Base-by-base conservation (phyloP, 257 asterid genomes). In the Salvia miltiorrhiza region DNA sequence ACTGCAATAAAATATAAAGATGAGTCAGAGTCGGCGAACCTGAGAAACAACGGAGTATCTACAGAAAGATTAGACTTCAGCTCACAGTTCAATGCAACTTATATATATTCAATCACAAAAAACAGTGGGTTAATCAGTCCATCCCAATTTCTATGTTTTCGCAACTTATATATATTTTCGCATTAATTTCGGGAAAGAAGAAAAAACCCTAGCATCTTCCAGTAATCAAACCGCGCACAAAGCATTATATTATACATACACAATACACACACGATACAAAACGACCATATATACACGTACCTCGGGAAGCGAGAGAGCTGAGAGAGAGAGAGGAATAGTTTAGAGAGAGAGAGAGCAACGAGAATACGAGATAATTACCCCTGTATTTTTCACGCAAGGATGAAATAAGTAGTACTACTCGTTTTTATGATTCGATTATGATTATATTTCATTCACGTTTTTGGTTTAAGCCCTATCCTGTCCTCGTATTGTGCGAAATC, bases 151-250 rank as follows among this genome's bases (percentile, higher is more conserved):
- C 23, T 41, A 19, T 7, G 19, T 30, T 19, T 63, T 43, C 8
- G 24, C 0, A 41, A 3, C 1, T 39, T 13, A 73, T 7, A 26
- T 20, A 9, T 30, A 45, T 32, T 30, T 2, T 11, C n/a, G 63
- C 48, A 40, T 20, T 53, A 52, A 61, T 13, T 67, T 68, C 53
- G n/a, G 16, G 37, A 47, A 4, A 32, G 4, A 16, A 16, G 32
- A 47, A 26, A 41, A 47, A 56, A 70, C 26, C 69, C 76, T 44
- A 52, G 37, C 54, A 33, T 35, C 37, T 65, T 45, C 59, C 32
- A 28, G 4, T 32, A 24, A 64, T 54, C n/a, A 50, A 3, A 53
- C 24, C 21, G 19, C 21, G 12, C 14, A 49, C 2, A 20, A 59
- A 59, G 12, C 21, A 69, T 7, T 43, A n/a, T 7, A 2, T 2